Evolutionary conservation across 2,329 filamentous ascomycete genomes (phyloP), one percentile per base, ranked within the genome.

Genomic region (Fusarium sterilihyphosum): DNA sequence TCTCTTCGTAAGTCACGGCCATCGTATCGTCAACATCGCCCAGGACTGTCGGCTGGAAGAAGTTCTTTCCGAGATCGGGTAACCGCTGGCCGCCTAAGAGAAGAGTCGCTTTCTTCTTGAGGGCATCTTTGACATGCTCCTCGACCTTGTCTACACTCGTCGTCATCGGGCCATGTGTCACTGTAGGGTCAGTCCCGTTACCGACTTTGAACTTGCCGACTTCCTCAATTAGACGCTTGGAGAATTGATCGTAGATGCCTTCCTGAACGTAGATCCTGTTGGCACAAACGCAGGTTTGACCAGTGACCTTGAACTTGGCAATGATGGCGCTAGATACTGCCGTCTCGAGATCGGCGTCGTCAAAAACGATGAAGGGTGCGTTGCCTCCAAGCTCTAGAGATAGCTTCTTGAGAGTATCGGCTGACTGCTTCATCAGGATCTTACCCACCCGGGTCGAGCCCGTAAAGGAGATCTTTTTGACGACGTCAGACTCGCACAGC

Each of bases 211-310:
- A 94, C 35, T 82, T 84, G 78, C 88, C 88, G 40, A 94, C 92
- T 78, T 92, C 91, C 70, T 89, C 90, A 18, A 90, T 88, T 67
- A 95, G 89, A 38, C 88, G 88, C 58, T 85, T 78, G 12, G 89
- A 87, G 77, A 95, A 95, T 41, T 86, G 83, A 74, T 94, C 91
- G 83, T 95, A 93, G 80, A 95, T 89, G 60, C 88, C 90, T 43
- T 87, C 85, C 82, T 95, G 93, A 8, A 95, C 87, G 81, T 92
- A 94, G 70, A 95, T 88, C 24, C 93, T 87, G 83, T 95, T 95
- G 16, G 92, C 92, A 78, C 92, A 94, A 18, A 98, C 94, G 81
- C 95, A 98, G 0, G 95, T 98, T 86, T 98, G 95, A 29, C 95
- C 95, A 0, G 93, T 95, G 38, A 92, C 93, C 65, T 95, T 92